Percentiles rank a stretch among this genome's conserved stretches.
These are phyloP conservation scores for Clarireedia hainanense DNA, from an alignment of 2,329 filamentous ascomycete species.

Conservation along the genomic window DNA sequence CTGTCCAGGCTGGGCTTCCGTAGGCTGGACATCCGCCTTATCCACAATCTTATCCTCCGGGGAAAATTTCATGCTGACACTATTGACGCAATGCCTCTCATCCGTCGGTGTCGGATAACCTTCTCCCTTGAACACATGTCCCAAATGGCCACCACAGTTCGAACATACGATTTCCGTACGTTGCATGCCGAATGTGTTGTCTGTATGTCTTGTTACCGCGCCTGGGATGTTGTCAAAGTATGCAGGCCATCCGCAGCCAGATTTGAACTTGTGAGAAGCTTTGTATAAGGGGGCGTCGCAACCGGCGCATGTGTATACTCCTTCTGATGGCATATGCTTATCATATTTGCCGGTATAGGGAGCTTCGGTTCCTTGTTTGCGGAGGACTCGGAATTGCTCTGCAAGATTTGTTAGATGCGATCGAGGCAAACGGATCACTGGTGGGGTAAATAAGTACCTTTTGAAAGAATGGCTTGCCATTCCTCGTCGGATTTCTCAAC, in stretches of 20 bases:
- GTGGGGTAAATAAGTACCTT: conserved; percentile 38
- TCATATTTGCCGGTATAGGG: conserved; percentile 77
- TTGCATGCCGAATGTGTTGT: conserved; percentile 70
- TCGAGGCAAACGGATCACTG: neutral
- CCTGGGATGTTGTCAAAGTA: conserved; percentile 95
- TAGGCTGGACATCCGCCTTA: conserved; percentile 29
- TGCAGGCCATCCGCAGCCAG: conserved; percentile 93
- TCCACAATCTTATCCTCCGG: conserved; percentile 50
- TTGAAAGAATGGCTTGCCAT: conserved; percentile 79
- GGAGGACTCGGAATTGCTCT: conserved; percentile 95
- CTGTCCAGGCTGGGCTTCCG: neutral
- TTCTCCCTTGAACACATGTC: conserved; percentile 89
- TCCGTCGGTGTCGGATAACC: conserved; percentile 79
- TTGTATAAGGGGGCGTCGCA: conserved; percentile 87
- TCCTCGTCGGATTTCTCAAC: conserved; percentile 73
- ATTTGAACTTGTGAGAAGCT: conserved; percentile 91
- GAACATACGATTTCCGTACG: conserved; percentile 90
- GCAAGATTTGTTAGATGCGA: conserved; percentile 27
- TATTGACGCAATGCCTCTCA: conserved; percentile 96
- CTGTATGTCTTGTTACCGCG: conserved; percentile 75
- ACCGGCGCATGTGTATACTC: conserved; percentile 80
- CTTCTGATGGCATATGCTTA: conserved; percentile 69
- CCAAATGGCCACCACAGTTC: conserved; percentile 88
- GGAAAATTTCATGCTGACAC: conserved; percentile 77
- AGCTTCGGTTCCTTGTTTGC: conserved; percentile 84